Evolutionary conservation across 768 basidiomycete genomes (phyloP).

Genomic region (Xerocomus spinulosus): DNA sequence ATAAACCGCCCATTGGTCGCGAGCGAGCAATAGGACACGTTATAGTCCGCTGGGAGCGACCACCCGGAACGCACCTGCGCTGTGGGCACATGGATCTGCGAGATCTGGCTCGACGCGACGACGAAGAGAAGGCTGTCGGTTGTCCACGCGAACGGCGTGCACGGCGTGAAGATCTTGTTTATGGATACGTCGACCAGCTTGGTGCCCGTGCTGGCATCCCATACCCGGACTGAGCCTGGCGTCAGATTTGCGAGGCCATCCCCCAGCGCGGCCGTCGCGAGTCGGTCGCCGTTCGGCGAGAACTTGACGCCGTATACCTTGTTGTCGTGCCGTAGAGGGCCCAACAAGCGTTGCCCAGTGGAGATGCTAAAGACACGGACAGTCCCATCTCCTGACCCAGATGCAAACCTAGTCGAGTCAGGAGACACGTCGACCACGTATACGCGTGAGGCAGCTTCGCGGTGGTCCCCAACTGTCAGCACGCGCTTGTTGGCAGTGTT

Average conservation of each 20-base stretch:
- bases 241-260: constrained; percentile 1
- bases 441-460: not conserved
- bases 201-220: constrained; percentile 3
- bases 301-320: constrained; percentile 7
- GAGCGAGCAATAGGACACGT: not conserved
- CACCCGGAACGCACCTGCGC: constrained; percentile 1
- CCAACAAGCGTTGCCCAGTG: not conserved
- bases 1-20: not conserved
- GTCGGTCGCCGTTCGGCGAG: not conserved
- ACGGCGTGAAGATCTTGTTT: constrained; percentile 4
- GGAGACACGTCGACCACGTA: constrained; percentile 9
- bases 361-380: constrained; percentile 5
- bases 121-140: constrained; percentile 1
- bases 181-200: constrained; percentile 3
- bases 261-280: not conserved
- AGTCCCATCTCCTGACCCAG: constrained; percentile 8
- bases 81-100: constrained; percentile 1
- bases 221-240: not conserved
- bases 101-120: not conserved
- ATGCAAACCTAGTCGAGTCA: constrained; percentile 7
- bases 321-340: constrained; percentile 2
- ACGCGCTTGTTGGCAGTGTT: constrained; percentile 2
- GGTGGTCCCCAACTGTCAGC: not conserved
- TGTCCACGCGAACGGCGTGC: constrained; percentile 1
- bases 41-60: not conserved